Base-by-base conservation (phyloP, 2,329 filamentous ascomycete genomes). In the Pseudocercospora cruenta region DNA sequence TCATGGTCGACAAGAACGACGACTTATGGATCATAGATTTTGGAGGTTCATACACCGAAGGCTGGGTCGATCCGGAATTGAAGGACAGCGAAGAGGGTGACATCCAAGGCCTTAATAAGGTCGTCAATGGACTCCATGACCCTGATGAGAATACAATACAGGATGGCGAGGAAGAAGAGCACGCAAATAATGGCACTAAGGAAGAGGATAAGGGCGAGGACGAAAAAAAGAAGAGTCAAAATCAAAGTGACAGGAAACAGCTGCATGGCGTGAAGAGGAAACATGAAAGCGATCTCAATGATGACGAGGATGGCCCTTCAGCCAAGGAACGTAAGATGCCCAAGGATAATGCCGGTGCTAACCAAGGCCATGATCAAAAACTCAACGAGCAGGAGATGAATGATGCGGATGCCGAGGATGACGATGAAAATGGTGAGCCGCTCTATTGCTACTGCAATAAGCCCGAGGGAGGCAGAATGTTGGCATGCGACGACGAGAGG, bases 401-500 rank as follows among this genome's bases (percentile, higher is more conserved):
- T 8, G 55, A 51, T 21, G 16, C 31, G 9, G 14, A 36, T 7
- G 51, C 9, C 8, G 36, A 54, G 9, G 57, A 67, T 26, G 62
- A 54, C 19, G 58, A 58, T 16, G 45, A 59, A 7, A 19, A 26
- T 16, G 22, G 49, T 21, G 58, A 55, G 55, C 26, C 54, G 10
- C 39, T 24, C 10, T 72, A 67, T 43, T 73, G 71, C 58, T 71
- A 67, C 53, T 72, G 71, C 65, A 62, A 60, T 24, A 39, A 47
- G 7, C 67, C 70, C 4, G 55, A 58, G 14, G 55, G 70, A 8
- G 69, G 74, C 16, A 67, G 62, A 74, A 94, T 94, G 91, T 90
- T 94, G 70, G 91, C 90, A 28, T 94, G 91, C 80, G 91, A 94
- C 81, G 92, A 93, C 76, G 54, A 62, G 81, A 81, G 90, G 79